phyloP scores from a whole-genome alignment of 2,329 filamentous ascomycete species.

The Incumbomyces lentus region DNA sequence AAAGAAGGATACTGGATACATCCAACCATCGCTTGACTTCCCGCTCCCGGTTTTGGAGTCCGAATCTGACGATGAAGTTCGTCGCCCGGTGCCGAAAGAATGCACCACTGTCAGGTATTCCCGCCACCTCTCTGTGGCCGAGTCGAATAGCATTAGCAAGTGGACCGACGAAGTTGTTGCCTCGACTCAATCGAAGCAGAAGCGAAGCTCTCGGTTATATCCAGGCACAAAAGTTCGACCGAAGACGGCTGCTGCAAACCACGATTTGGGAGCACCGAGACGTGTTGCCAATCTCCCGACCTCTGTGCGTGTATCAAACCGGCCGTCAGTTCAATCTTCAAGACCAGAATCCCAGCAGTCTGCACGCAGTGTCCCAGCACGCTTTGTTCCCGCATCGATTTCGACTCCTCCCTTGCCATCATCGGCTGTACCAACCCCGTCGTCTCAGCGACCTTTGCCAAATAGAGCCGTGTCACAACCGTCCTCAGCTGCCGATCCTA shows the following conservation, averaged over 20 bases:
- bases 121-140: slow-evolving; percentile 33
- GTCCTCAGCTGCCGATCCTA: slow-evolving; percentile 22
- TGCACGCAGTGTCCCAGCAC: slow-evolving; percentile 32
- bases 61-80: slow-evolving; percentile 3
- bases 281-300: slow-evolving; percentile 71
- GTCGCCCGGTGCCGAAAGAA: slow-evolving; percentile 5
- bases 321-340: slow-evolving; percentile 15
- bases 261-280: slow-evolving; percentile 40
- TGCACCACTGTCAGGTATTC: slow-evolving; percentile 28
- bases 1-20: not conserved
- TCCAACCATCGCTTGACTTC: slow-evolving; percentile 1
- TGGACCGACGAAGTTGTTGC: slow-evolving; percentile 35
- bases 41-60: not conserved
- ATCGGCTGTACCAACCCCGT: slow-evolving; percentile 8
- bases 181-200: slow-evolving; percentile 64
- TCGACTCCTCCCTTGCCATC: slow-evolving; percentile 17
- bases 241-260: slow-evolving; percentile 43
- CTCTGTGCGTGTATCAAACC: slow-evolving; percentile 61
- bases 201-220: slow-evolving; percentile 77
- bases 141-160: slow-evolving; percentile 32
- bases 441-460: slow-evolving; percentile 11
- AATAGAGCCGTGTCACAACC: slow-evolving; percentile 11
- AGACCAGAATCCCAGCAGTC: slow-evolving; percentile 38
- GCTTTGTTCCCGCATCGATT: slow-evolving; percentile 15
- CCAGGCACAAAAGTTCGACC: slow-evolving; percentile 50